Evolutionary conservation across 306 rosid species (phyloP), one percentile per base, ranked within the genome.

Genomic region (Calophaca sinica): DNA sequence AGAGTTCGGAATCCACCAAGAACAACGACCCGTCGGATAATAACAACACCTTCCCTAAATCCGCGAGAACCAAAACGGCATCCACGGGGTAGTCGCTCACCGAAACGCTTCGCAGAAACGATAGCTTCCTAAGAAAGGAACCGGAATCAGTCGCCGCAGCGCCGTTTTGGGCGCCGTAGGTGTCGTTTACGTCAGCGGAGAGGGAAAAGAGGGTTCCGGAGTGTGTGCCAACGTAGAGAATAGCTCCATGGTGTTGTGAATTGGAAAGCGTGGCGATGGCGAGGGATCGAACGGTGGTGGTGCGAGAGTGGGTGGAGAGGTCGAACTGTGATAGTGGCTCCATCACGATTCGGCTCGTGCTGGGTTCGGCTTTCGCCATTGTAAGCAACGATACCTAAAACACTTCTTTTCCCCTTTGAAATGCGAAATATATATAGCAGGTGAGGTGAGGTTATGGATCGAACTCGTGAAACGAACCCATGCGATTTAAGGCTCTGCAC

Each of bases 21-120:
- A 82, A 90, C 88, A 94, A 70, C 26, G 85, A 83, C 31, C 97
- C 97, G 35, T 86, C 93, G 1, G 90, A 86, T 51, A 94, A 96
- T 45, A 89, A 72, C 28, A 94, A 62, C 44, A 94, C 58, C 66
- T 82, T 89, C 36, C 80, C 88, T 4, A 87, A 76, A 29, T 86
- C 97, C 2, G 77, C 42, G 14, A 91, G 85, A 4, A 88, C 89
- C 20, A 81, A 74, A 29, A 91, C 28, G 20, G 79, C 72, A 2
- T 87, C 90, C 4, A 91, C 85, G 1, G 96, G 79, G 2, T 81
- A 70, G 80, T 84, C 82, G 50, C 88, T 77, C 32, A 91, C 86
- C 20, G 86, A 77, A 36, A 87, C 79, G 64, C 85, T 82, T 32
- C 87, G 48, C 62, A 83, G 62, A 63, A 89, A 77, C 3, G 89